These are phyloP conservation scores for Ormosia emarginata DNA, from an alignment of 306 rosid genomes.

Conservation along the genomic window DNA sequence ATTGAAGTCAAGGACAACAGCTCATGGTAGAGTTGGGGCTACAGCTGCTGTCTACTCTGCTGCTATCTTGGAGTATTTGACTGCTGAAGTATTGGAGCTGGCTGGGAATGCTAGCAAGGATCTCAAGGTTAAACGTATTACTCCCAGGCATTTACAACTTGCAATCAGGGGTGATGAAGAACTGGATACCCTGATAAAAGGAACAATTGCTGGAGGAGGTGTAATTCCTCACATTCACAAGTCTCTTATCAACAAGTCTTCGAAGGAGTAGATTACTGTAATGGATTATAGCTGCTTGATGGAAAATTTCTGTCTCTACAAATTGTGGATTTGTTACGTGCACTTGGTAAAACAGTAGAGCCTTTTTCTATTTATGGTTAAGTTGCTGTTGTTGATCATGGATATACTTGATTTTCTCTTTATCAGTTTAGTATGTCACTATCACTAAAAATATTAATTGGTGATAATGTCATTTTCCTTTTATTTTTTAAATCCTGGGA, in stretches of 20 bases:
- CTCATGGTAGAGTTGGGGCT: constrained; percentile 62
- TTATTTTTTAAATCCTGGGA: not conserved
- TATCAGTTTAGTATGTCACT: not conserved
- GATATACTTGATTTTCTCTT: not conserved
- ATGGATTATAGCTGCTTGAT: not conserved
- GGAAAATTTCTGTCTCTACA: not conserved
- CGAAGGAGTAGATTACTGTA: constrained; percentile 35
- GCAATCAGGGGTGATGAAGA: constrained; percentile 67
- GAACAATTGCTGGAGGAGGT: constrained; percentile 70
- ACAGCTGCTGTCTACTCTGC: constrained; percentile 74
- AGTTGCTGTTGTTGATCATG: not conserved
- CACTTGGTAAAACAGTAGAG: not conserved
- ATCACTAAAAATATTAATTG: not conserved
- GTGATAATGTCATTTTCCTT: not conserved
- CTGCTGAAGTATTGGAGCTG: constrained; percentile 66
- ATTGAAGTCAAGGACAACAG: constrained; percentile 50
- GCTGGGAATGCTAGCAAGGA: constrained; percentile 72
- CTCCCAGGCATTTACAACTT: constrained; percentile 62
- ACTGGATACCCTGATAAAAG: constrained; percentile 61
- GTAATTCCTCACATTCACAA: constrained; percentile 68
- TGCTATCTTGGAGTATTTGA: constrained; percentile 59
- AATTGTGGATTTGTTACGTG: not conserved
- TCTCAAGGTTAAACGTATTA: constrained; percentile 64
- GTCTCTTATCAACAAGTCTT: constrained; percentile 61
- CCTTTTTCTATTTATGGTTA: not conserved